Conservation (phyloP, 306 rosid genomes). For the Crotalaria pallida region DNA sequence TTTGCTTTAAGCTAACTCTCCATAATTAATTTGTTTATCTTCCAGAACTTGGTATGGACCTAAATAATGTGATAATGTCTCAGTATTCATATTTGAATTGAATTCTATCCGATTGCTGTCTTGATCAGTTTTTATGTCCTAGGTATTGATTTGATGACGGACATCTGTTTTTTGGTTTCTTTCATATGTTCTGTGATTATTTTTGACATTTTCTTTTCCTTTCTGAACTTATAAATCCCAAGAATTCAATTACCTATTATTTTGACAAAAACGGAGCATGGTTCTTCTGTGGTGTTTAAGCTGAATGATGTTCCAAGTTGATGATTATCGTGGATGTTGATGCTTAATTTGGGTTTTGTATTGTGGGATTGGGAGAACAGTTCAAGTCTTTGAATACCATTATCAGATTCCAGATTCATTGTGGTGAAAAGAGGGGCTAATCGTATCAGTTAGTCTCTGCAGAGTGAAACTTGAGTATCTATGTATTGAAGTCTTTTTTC, state of each 20-base stretch:
- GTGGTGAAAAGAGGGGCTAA: not conserved
- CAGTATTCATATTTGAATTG: conserved; percentile 4
- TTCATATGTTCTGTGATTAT: not conserved
- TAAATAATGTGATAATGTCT: not conserved
- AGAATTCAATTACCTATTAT: not conserved
- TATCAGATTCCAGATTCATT: conserved; percentile 3
- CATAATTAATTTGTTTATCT: not conserved
- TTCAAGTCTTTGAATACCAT: conserved; percentile 8
- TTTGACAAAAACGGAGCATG: conserved; percentile 2
- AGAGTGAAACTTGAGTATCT: conserved; percentile 2
- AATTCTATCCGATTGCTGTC: not conserved
- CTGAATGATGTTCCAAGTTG: not conserved
- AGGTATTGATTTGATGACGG: not conserved
- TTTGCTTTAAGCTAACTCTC: conserved; percentile 16
- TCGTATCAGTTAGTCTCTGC: conserved; percentile 11
- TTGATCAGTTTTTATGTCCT: conserved; percentile 2
- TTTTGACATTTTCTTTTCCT: not conserved
- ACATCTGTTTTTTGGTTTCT: not conserved
- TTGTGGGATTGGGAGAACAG: conserved; percentile 9
- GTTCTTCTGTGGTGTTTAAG: conserved; percentile 5
- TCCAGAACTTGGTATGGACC: not conserved
- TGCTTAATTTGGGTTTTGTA: conserved; percentile 3
- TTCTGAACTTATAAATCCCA: not conserved
- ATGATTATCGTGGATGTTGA: conserved; percentile 6
- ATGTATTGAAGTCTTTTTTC: not conserved